A percentile compares a stretch with the other conserved stretches of the same genome.
Conservation (phyloP, 345 rosid species). For the Dipteronia dyeriana region DNA sequence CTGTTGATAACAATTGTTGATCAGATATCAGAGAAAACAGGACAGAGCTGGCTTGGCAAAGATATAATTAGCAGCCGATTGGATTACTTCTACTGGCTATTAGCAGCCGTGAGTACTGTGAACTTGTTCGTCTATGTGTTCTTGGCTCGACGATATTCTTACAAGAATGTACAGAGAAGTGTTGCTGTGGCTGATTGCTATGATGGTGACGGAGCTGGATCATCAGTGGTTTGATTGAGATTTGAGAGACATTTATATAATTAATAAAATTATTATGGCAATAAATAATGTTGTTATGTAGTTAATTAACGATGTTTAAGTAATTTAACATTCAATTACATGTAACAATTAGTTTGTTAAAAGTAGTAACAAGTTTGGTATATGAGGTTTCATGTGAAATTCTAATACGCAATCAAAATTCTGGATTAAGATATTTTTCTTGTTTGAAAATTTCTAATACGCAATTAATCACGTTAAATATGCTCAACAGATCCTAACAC, state of each 20-base stretch:
- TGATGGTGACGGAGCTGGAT: conserved; percentile 29
- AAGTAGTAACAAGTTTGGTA: neutral
- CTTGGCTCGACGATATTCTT: conserved; percentile 65
- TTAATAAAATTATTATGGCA: neutral
- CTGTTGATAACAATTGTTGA: conserved; percentile 61
- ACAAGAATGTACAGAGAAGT: conserved; percentile 71
- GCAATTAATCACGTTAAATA: neutral
- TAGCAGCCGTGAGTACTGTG: conserved; percentile 49
- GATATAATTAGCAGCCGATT: conserved; percentile 76
- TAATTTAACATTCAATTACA: neutral
- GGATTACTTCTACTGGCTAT: conserved; percentile 75
- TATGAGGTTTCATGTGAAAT: too few relatives aligned
- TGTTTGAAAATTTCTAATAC: neutral
- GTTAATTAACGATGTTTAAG: neutral
- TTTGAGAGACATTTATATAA: conserved; percentile 5
- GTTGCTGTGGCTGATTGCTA: conserved; percentile 66
- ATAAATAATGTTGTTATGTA: conserved; percentile 7
- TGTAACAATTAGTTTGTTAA: neutral
- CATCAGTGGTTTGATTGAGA: conserved; percentile 24
- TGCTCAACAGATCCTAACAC: too few relatives aligned
- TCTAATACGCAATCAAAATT: too few relatives aligned
- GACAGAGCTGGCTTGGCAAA: conserved; percentile 74
- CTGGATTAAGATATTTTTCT: too few relatives aligned
- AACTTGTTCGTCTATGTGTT: conserved; percentile 56
- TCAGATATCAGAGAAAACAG: conserved; percentile 43